phyloP scores from a whole-genome alignment of 768 basidiomycete genomes.

The Xerocomellus intermedius region DNA sequence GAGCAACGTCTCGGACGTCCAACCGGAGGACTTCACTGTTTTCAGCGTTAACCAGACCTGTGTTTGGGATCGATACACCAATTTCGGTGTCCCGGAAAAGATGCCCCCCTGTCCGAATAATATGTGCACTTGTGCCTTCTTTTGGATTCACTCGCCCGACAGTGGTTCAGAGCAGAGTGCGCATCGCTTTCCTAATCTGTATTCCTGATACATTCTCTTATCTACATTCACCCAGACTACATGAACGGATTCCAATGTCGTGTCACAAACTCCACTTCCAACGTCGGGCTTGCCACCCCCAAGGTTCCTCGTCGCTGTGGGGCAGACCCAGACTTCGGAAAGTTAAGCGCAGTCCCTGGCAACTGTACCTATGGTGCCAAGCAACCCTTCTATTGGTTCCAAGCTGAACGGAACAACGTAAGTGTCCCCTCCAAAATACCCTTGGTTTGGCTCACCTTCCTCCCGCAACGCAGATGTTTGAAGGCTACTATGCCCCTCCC shows the following conservation, averaged over 20 bases:
- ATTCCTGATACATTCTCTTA: neutral
- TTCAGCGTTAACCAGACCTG: slow-evolving; percentile 77
- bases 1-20: slow-evolving; percentile 50
- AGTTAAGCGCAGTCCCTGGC: slow-evolving; percentile 42
- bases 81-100: slow-evolving; percentile 61
- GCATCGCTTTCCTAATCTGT: slow-evolving; percentile 15
- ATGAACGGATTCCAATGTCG: slow-evolving; percentile 77
- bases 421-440: slow-evolving; percentile 12
- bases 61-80: slow-evolving; percentile 68
- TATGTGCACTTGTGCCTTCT: slow-evolving; percentile 68
- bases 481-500: slow-evolving; percentile 58
- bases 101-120: slow-evolving; percentile 69
- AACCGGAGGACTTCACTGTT: slow-evolving; percentile 68
- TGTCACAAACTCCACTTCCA: slow-evolving; percentile 52
- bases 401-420: slow-evolving; percentile 61
- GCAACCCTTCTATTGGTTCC: slow-evolving; percentile 69
- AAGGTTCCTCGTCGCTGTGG: slow-evolving; percentile 67
- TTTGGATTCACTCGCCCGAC: slow-evolving; percentile 66
- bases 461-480: slow-evolving; percentile 53
- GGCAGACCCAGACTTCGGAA: slow-evolving; percentile 49
- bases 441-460: neutral
- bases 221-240: slow-evolving; percentile 44
- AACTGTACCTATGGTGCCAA: slow-evolving; percentile 78
- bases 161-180: slow-evolving; percentile 64
- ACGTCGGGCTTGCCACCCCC: slow-evolving; percentile 50